Base-by-base conservation (phyloP, 1,284 basidiomycete genomes). In the Apiotrichum porosum region DNA sequence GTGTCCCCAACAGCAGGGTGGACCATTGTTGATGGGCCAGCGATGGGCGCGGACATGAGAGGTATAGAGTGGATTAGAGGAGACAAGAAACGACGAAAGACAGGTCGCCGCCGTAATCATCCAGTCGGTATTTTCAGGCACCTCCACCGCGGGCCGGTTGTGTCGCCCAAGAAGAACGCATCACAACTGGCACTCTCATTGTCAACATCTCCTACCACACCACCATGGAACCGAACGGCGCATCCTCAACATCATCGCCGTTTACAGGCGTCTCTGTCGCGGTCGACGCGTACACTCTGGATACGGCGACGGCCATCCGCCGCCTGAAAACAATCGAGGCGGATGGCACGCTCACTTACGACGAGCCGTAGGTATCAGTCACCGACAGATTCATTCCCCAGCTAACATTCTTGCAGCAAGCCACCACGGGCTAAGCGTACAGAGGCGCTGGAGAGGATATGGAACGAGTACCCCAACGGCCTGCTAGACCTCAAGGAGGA, bases 401-500 rank as follows among this genome's bases (percentile, higher is more conserved):
- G 22, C 48, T 54, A 33, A 54, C 44, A 19, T n/a, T n/a, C n/a
- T n/a, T n/a, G 6, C 44, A 55, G 54, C 13, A 49, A 55, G 44
- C 33, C 41, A 1, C 54, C 54, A 5, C 42, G 41, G 1, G 54
- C 50, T 54, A 69, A 56, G 49, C 62, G 65, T 13, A 64, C 62
- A 0, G 62, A 65, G 28, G 49, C 51, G 13, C 54, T 72, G 3
- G 56, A 58, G 38, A 41, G 67, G 26, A 61, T 72, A 43, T 72
- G 69, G 69, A 59, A 57, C 45, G 65, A 69, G 45, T 65, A 68
- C 30, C 69, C 69, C 0, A 49, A 52, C 36, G 68, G 69, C 2
- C 40, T 71, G 33, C 54, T 68, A 15, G 66, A 69, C 34, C 46
- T 71, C 33, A 56, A 49, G 3, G 69, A 67, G 40, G 58, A 38